Base-by-base conservation (phyloP, 2,329 filamentous ascomycete species). In the Epichloe amarillans region DNA sequence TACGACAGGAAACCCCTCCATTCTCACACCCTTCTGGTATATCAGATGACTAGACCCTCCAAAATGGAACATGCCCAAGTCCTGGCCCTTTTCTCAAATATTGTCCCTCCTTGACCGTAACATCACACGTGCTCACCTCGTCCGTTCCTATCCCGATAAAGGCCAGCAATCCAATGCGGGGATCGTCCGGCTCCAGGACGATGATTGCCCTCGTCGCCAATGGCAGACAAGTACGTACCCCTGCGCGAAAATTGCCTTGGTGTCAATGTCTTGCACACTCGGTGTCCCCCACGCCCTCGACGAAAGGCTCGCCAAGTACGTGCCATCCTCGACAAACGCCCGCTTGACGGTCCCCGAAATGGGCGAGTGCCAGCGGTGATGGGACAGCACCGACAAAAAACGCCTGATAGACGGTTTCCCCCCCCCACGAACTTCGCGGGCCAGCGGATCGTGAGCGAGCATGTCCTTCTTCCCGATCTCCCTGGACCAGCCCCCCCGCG, bases 31-130 rank as follows among this genome's bases (percentile, higher is more conserved):
- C 55, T 75, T 72, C 26, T 77, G 66, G 66, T 88, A 88, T 3
- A 89, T 60, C 57, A 88, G 60, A 61, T 86, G 80, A 1, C 79
- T 80, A 6, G 77, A 83, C 0, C 86, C 85, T n/a, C 85, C 85
- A 61, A 83, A 88, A 61, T 89, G 85, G 65, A 89, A 89, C 83
- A 87, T 88, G 41, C 85, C 85, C 39, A 82, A 71, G 67, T 88
- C 69, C 4, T 88, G 77, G 1, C 86, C 86, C 70, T 88, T 88
- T 88, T 49, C 71, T 70, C 15, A 89, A 61, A 49, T 74, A 72
- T 61, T 88, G 74, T 0, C 83, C 84, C 60, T 82, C 76, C 57
- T 72, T 72, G 11, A 86, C 82, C 0, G 79, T 84, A 46, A 86
- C 80, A 48, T 88, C 83, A 59, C 84, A 88, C 0, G 82, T 82